These are phyloP conservation scores for Vitis labrusca DNA, from an alignment of 164 flowering plant species.

Conservation along the genomic window DNA sequence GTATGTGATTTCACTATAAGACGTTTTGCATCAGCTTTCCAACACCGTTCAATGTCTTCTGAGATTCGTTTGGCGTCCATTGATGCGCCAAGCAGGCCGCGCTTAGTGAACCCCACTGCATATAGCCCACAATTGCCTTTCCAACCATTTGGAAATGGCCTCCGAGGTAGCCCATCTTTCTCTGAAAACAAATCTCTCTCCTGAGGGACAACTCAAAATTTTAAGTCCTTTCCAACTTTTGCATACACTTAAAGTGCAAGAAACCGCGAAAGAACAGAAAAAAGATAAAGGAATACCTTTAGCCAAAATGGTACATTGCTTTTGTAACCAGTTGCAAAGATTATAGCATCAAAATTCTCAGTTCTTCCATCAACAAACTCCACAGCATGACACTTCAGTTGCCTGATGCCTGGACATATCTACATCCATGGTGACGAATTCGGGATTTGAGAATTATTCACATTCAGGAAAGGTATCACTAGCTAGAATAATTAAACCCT, in stretches of 20 bases:
- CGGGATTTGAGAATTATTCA: not conserved
- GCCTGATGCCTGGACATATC: conserved; percentile 38
- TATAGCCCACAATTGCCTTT: conserved; percentile 73
- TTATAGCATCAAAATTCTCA: conserved; percentile 47
- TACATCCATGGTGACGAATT: conserved; percentile 6
- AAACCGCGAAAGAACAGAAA: not conserved
- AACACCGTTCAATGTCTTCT: conserved; percentile 48
- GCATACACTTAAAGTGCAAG: not conserved
- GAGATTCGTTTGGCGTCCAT: conserved; percentile 73
- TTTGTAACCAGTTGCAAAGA: conserved; percentile 74
- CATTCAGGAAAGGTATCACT: not conserved
- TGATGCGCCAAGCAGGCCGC: conserved; percentile 74
- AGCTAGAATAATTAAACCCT: too few species aligned
- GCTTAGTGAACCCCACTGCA: conserved; percentile 81
- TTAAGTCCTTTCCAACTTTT: too few species aligned
- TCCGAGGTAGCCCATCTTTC: conserved; percentile 68
- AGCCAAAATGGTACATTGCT: conserved; percentile 73
- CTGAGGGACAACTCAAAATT: conserved; percentile 28
- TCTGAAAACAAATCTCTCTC: conserved; percentile 63
- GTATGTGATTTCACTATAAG: not conserved
- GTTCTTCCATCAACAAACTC: conserved; percentile 41
- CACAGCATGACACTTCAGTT: conserved; percentile 23
- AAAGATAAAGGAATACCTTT: conserved; percentile 37
- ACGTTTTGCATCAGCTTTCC: conserved; percentile 37
- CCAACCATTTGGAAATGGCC: conserved; percentile 82